Base-by-base conservation (phyloP, 2,329 filamentous ascomycete genomes). In the Curvularia sp. region DNA sequence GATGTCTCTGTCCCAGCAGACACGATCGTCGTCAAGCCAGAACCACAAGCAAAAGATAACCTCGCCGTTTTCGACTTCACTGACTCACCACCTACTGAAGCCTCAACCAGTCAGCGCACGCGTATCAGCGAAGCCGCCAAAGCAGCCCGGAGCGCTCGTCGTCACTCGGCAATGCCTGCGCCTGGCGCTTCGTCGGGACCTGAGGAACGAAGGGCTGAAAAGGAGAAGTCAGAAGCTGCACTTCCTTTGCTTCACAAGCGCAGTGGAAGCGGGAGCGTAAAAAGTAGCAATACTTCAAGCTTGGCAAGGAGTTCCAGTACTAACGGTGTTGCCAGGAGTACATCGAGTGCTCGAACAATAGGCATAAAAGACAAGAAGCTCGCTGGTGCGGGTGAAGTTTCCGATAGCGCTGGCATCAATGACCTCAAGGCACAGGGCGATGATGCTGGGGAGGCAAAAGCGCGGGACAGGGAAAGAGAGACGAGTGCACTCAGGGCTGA, bases 41-140 rank as follows among this genome's bases (percentile, higher is more conserved):
- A 69, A 51, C 27, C 42, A n/a, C 52, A 54, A 41, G 56, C 65
- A n/a, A 68, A 65, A 21, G 67, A 72, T 39, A 67, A 69, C 21
- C 64, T 78, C 2, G 76, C 73, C 19, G 69, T 79, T 19, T 78
- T 77, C 60, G 76, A 78, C 59, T 77, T 78, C 57, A 72, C 64
- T 3, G 72, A 74, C 34, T 75, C 74, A 0, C 75, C 75, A 3
- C 71, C 75, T 12, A 63, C 51, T 23, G 67, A 71, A 13, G 36
- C 58, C 30, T 23, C 55, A 3, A 42, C 57, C 13, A 67, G 61
- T 23, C 57, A 53, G n/a, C 64, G 66, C 32, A 57, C 66, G 39
- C 69, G 72, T 36, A 66, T 66, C 54, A 64, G 51, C 56, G 72
- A 72, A 48, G 68, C 71, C 23, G 71, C 68, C 30, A 75, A 69